Evolutionary conservation across 345 rosid species (phyloP).

Genomic region (Moringa oleifera): DNA sequence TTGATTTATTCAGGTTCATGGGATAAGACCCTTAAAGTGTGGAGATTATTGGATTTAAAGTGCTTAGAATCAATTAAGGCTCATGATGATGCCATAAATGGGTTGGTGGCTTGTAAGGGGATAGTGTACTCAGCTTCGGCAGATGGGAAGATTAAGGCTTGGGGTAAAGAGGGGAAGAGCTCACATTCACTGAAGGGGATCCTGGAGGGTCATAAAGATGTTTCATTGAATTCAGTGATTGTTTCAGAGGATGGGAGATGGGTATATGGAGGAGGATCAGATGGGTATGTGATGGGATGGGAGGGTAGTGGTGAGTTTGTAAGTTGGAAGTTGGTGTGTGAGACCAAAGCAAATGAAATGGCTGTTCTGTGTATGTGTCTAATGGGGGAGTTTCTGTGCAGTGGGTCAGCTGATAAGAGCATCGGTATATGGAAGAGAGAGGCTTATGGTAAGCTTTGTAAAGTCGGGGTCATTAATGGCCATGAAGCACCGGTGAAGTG

Average conservation of each 20-base stretch:
- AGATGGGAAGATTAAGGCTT: constrained; percentile 81
- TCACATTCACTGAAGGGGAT: constrained; percentile 73
- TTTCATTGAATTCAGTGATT: constrained; percentile 63
- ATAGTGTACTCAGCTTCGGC: constrained; percentile 85
- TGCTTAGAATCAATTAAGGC: constrained; percentile 85
- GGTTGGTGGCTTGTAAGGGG: constrained; percentile 56
- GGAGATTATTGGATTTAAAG: constrained; percentile 79
- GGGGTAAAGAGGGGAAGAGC: constrained; percentile 58
- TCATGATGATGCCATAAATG: constrained; percentile 83
- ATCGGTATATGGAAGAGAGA: constrained; percentile 79
- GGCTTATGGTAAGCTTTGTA: constrained; percentile 38
- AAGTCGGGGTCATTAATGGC: constrained; percentile 56
- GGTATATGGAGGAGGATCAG: constrained; percentile 86
- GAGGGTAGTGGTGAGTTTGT: constrained; percentile 39
- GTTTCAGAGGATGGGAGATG: constrained; percentile 63
- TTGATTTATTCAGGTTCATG: constrained; percentile 82
- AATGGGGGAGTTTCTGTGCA: constrained; percentile 56
- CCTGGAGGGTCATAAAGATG: constrained; percentile 69
- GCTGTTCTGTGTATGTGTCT: constrained; percentile 73
- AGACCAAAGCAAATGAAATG: constrained; percentile 62
- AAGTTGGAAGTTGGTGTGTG: constrained; percentile 56
- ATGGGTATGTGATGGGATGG: constrained; percentile 88
- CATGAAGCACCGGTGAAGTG: constrained; percentile 94
- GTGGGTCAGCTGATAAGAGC: constrained; percentile 90
- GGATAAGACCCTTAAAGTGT: constrained; percentile 93